Evolutionary conservation across 2,329 filamentous ascomycete genomes (phyloP), one percentile per base, ranked within the genome.

Genomic region (Fusarium camptoceras): DNA sequence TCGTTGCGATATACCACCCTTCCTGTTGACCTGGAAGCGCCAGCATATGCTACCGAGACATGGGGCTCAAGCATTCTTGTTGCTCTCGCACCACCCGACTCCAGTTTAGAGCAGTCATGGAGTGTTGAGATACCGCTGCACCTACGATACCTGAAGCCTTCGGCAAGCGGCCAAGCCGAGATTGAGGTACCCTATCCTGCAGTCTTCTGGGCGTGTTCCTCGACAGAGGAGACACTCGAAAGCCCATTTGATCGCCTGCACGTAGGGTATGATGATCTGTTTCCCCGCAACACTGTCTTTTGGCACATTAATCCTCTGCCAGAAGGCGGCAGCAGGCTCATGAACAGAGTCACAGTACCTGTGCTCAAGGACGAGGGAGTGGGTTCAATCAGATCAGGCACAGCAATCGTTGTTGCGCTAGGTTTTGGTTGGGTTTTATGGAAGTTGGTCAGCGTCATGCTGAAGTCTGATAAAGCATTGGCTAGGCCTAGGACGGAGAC

Each of bases 21-120:
- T 15, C 92, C 93, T 22, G 92, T 94, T 9, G 94, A 98, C 72
- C 89, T 98, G 55, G 95, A 98, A 82, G 94, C 94, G 1, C 95
- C 95, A 2, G 91, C 91, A 73, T 98, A 97, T 83, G 88, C 90
- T 3, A 86, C 94, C 30, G 77, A 86, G 9, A 80, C 85, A 31
- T 98, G 95, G 95, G 95, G 95, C 8, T 94, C 92, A 1, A 89
- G 87, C 18, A 84, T 94, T 18, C 85, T 98, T 7, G 81, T 98
- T 22, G 90, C 96, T 76, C 85, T 98, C 41, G 87, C 88, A 0
- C 83, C 85, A 2, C 88, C 91, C 1, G 64, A 73, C 1, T 16
- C 72, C 8, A 61, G 72, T 10, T 72, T 77, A 73, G 77, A 80
- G 20, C 75, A 82, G 18, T 78, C 81, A 15, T 94, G 89, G 88